Conservation (phyloP, 805 yeast species). For the Yueomyces sinensis region DNA sequence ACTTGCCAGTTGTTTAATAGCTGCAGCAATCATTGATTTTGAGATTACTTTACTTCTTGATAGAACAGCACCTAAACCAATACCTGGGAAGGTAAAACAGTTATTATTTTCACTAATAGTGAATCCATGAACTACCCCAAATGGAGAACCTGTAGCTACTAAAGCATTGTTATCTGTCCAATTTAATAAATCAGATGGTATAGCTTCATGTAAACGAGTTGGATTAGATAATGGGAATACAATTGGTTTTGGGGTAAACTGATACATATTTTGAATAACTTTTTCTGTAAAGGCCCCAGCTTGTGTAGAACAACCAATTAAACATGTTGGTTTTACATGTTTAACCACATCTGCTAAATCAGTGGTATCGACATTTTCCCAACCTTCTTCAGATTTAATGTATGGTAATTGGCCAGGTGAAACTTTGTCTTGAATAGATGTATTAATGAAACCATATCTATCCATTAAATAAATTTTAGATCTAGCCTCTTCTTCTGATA, state of each 20-base stretch:
- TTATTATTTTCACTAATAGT: slow-evolving; percentile 90
- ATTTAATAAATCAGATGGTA: slow-evolving; percentile 76
- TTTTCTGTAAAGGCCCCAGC: slow-evolving; percentile 89
- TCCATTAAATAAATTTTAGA: slow-evolving; percentile 68
- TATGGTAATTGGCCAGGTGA: slow-evolving; percentile 56
- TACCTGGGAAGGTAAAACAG: slow-evolving; percentile 96
- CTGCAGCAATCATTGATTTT: slow-evolving; percentile 90
- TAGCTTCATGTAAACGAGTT: slow-evolving; percentile 87
- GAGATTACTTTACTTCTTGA: slow-evolving; percentile 74
- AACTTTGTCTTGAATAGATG: slow-evolving; percentile 39
- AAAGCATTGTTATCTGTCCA: slow-evolving; percentile 90
- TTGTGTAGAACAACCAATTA: slow-evolving; percentile 92
- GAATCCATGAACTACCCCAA: slow-evolving; percentile 82
- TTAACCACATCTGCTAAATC: slow-evolving; percentile 54
- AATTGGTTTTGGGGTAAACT: slow-evolving; percentile 74
- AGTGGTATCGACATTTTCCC: slow-evolving; percentile 63
- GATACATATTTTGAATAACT: slow-evolving; percentile 78
- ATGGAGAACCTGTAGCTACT: slow-evolving; percentile 96
- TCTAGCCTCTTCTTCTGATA: slow-evolving; percentile 57
- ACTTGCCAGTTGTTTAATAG: slow-evolving; percentile 79
- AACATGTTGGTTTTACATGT: slow-evolving; percentile 72
- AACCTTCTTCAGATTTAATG: slow-evolving; percentile 57
- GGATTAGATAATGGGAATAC: slow-evolving; percentile 96
- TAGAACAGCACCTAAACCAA: slow-evolving; percentile 89
- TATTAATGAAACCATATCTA: slow-evolving; percentile 65